These are phyloP conservation scores for Esteya vermicola DNA, from an alignment of 2,329 filamentous ascomycete genomes.

Conservation along the genomic window DNA sequence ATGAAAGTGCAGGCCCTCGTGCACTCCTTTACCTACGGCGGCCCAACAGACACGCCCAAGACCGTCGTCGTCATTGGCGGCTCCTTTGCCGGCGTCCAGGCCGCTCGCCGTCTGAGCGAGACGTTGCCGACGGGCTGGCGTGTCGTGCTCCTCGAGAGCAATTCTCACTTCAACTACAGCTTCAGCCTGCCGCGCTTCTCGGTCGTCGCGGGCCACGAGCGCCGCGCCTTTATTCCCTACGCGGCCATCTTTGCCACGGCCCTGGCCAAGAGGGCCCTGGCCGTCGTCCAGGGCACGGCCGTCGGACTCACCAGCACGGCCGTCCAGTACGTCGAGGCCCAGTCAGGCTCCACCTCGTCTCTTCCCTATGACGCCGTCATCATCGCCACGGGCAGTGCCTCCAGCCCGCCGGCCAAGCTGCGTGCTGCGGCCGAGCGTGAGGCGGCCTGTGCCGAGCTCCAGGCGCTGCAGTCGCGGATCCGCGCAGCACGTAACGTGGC, in stretches of 20 bases:
- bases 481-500: conserved; percentile 26
- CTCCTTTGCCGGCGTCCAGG: conserved; percentile 40
- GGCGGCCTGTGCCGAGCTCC: conserved; percentile 27
- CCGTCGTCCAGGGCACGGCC: conserved; percentile 24
- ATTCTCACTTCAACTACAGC: conserved; percentile 46
- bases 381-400: conserved; percentile 41
- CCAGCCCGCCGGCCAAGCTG: conserved; percentile 31
- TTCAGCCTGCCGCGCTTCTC: conserved; percentile 46
- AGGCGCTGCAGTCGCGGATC: conserved; percentile 30
- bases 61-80: conserved; percentile 43
- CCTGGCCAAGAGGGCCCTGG: conserved; percentile 18
- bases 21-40: conserved; percentile 7
- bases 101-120: conserved; percentile 30
- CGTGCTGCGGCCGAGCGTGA: conserved; percentile 26
- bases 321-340: conserved; percentile 12
- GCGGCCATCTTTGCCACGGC: conserved; percentile 22
- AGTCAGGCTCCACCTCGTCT: conserved; percentile 11
- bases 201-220: conserved; percentile 39
- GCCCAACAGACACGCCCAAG: conserved; percentile 11
- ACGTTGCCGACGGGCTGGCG: conserved; percentile 33
- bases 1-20: conserved; percentile 1
- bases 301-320: background rate
- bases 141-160: conserved; percentile 43
- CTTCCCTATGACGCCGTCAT: conserved; percentile 40
- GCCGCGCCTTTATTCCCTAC: conserved; percentile 48